These are phyloP conservation scores for Fusarium phyllophilum DNA, from an alignment of 2,329 filamentous ascomycete genomes.

Conservation along the genomic window DNA sequence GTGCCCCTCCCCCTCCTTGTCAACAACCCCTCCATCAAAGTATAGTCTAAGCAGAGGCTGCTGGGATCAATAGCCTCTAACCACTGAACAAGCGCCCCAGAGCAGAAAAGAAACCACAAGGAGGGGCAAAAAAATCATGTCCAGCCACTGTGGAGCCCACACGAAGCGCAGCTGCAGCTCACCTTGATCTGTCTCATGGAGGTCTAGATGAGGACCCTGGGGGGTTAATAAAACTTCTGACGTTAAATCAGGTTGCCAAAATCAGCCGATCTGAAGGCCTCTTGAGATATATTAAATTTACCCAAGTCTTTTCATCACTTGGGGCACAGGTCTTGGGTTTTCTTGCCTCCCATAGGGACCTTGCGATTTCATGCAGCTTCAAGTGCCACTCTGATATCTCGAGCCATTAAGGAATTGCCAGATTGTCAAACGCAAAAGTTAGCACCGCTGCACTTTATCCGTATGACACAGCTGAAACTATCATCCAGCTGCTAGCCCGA, in stretches of 20 bases:
- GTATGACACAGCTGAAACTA: neutral
- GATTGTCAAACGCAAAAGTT: conserved; percentile 19
- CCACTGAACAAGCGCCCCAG: conserved; percentile 20
- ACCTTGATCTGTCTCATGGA: conserved; percentile 27
- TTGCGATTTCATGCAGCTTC: conserved; percentile 21
- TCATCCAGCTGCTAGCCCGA: neutral
- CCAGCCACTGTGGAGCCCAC: conserved; percentile 35
- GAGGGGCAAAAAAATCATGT: conserved; percentile 33
- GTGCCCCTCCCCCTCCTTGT: conserved; percentile 35
- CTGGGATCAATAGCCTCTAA: conserved; percentile 21
- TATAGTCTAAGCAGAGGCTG: conserved; percentile 31
- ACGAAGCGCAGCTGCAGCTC: conserved; percentile 37
- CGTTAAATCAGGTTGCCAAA: neutral
- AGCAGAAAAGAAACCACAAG: neutral
- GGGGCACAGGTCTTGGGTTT: neutral
- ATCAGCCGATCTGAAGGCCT: neutral
- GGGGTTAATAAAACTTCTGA: neutral
- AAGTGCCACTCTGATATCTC: conserved; percentile 2
- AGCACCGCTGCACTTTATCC: neutral
- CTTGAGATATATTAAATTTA: neutral
- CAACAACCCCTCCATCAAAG: conserved; percentile 36
- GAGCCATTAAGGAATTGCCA: conserved; percentile 22
- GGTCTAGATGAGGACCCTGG: conserved; percentile 5
- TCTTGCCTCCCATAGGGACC: neutral
- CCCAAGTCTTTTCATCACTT: neutral